Base-by-base conservation (phyloP, 805 yeast species). In the Torulaspora quercuum region DNA sequence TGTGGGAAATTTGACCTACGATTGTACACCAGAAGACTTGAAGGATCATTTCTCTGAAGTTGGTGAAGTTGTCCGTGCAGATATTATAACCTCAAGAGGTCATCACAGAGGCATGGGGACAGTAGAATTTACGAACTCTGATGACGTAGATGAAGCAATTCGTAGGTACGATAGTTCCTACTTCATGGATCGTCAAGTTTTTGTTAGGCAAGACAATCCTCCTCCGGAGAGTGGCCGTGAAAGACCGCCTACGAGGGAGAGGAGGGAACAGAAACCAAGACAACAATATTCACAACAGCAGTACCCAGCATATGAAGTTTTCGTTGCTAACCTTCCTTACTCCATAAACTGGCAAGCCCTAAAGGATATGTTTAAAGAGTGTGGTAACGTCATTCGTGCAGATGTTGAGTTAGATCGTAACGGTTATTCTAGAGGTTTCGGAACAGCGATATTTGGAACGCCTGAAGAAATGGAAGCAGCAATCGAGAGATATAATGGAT, bases 101-200 rank as follows among this genome's bases (percentile, higher is more conserved):
- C 80, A 82, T 52, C 80, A 86, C 55, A 70, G 89, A 63, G 94
- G 94, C 45, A 82, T 81, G 89, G 89, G 88, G 17, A 84, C 95
- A 15, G 95, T 88, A 29, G 95, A 87, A 60, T 88, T 80, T 52
- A 66, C 76, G n/a, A 66, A 67, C 37, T 70, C 69, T 41, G 80
- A 73, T 11, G 80, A 77, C 35, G 95, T 85, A 5, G 70, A 68
- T 31, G 69, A 66, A 15, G 95, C 95, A 12, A 84, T 88, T 52
- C 63, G 69, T 36, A 69, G 75, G 49, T 80, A 72, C 52, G 82
- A 83, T 61, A 78, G 82, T 55, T 69, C 77, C 15, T 69, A 67
- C 27, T 73, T 79, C 48, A 61, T 67, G 53, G 92, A 86, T 10
- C 78, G 96, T 59, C 80, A 78, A 50, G 80, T 88, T 29, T 86